These are phyloP conservation scores for Spinellus fusiger DNA, from an alignment of 192 early-diverging fungal genomes.

Conservation along the genomic window DNA sequence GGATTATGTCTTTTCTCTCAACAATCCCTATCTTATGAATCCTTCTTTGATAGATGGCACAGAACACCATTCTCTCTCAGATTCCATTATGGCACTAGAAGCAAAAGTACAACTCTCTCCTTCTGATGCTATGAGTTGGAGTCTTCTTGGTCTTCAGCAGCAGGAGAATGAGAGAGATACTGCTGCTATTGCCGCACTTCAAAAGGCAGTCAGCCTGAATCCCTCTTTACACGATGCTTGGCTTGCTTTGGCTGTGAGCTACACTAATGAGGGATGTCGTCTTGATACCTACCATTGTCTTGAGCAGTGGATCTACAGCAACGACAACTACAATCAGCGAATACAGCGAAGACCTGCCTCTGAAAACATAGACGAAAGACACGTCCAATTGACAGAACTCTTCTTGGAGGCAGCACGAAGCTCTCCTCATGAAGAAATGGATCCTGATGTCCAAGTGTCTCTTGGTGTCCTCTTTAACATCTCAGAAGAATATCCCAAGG, in stretches of 20 bases:
- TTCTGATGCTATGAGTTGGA: conserved; percentile 77
- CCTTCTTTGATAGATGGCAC: conserved; percentile 40
- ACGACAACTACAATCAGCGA: conserved; percentile 55
- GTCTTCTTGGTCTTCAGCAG: conserved; percentile 80
- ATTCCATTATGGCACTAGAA: conserved; percentile 88
- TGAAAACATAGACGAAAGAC: conserved; percentile 40
- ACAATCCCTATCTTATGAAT: conserved; percentile 65
- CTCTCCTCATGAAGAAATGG: conserved; percentile 59
- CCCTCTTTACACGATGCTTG: conserved; percentile 73
- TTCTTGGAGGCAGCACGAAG: conserved; percentile 77
- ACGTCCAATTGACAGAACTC: conserved; percentile 65
- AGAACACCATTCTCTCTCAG: conserved; percentile 63
- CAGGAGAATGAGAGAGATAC: conserved; percentile 97
- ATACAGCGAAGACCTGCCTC: conserved; percentile 17
- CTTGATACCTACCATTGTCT: conserved; percentile 87
- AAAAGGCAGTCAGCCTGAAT: conserved; percentile 69
- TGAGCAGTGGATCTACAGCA: conserved; percentile 79
- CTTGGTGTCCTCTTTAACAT: conserved; percentile 95
- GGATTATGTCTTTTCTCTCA: conserved; percentile 67
- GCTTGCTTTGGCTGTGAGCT: conserved; percentile 84
- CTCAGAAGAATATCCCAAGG: conserved; percentile 89
- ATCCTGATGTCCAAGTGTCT: conserved; percentile 89
- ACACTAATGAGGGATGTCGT: conserved; percentile 86
- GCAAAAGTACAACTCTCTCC: conserved; percentile 78
- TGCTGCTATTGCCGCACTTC: conserved; percentile 84